Evolutionary conservation across 2,329 filamentous ascomycete genomes (phyloP).

Genomic region (Didymosphaeria variabile): DNA sequence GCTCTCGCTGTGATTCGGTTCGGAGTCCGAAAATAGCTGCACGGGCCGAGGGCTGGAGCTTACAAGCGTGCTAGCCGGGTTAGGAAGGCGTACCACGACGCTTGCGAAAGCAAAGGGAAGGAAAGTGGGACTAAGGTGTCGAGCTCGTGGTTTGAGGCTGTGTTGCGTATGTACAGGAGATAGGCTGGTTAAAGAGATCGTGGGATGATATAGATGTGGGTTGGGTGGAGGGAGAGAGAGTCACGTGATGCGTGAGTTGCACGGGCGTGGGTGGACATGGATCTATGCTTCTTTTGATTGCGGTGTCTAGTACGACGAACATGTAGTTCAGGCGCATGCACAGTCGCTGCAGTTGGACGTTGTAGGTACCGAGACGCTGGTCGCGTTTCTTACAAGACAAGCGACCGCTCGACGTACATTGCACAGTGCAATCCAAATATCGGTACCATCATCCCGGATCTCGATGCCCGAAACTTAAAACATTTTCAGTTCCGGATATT

Average conservation of each 20-base stretch:
- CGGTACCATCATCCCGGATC: background rate
- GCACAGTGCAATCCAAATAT: background rate
- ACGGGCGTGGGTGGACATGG: no score
- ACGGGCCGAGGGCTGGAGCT: slow-evolving; percentile 1
- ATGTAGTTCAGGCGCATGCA: background rate
- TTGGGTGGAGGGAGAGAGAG: no score
- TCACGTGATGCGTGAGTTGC: no score
- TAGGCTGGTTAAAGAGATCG: no score
- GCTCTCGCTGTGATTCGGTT: slow-evolving; percentile 7
- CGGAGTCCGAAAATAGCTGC: slow-evolving; percentile 14
- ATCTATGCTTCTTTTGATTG: no score
- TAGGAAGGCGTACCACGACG: background rate
- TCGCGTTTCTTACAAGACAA: background rate
- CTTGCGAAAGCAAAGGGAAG: background rate
- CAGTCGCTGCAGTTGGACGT: background rate
- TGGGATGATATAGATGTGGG: no score
- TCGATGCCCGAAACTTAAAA: background rate
- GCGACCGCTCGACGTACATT: background rate
- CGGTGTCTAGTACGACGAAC: no score
- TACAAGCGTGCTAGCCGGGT: background rate
- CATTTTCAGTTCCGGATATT: background rate
- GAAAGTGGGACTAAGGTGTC: background rate
- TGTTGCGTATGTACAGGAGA: background rate
- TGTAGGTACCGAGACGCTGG: background rate
- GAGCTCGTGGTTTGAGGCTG: background rate